phyloP scores from a whole-genome alignment of 2,329 filamentous ascomycete species.

The Aspergillus aculeatinus region DNA sequence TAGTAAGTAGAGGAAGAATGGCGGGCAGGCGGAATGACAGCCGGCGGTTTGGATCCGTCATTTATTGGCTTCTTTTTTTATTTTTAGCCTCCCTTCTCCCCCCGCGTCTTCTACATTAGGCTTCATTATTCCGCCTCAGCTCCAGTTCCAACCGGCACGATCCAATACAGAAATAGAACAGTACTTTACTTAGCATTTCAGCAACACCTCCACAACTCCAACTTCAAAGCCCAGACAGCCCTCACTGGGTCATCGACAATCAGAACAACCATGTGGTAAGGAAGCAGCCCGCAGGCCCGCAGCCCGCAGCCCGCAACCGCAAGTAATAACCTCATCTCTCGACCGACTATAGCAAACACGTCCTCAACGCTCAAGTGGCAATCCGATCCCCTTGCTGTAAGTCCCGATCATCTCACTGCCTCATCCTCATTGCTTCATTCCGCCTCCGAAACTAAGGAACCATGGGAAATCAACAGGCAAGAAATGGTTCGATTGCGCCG shows the following conservation, averaged over 20 bases:
- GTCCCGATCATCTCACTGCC: slow-evolving; percentile 28
- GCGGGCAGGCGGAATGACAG: background rate
- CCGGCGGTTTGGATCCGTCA: background rate
- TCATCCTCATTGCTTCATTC: too few relatives aligned
- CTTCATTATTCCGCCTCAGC: background rate
- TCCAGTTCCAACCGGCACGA: background rate
- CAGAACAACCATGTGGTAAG: slow-evolving; percentile 30
- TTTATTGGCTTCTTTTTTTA: slow-evolving; percentile 8
- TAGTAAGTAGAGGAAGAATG: too few relatives aligned
- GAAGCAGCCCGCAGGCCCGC: slow-evolving; percentile 1
- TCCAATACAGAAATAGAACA: background rate
- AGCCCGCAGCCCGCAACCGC: background rate
- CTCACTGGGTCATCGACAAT: background rate
- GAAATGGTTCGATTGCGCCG: slow-evolving; percentile 98
- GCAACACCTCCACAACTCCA: too few relatives aligned
- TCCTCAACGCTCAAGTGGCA: slow-evolving; percentile 95
- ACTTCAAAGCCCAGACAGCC: background rate
- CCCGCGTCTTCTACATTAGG: slow-evolving; percentile 1
- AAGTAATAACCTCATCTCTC: background rate
- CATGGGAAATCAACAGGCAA: slow-evolving; percentile 57
- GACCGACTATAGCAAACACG: slow-evolving; percentile 71
- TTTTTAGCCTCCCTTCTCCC: slow-evolving; percentile 21
- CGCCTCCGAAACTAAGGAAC: too few relatives aligned
- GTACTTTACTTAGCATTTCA: too few relatives aligned
- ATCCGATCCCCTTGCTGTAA: slow-evolving; percentile 95